phyloP scores from a whole-genome alignment of 2,329 filamentous ascomycete species.

The Corinectria fuckeliana region DNA sequence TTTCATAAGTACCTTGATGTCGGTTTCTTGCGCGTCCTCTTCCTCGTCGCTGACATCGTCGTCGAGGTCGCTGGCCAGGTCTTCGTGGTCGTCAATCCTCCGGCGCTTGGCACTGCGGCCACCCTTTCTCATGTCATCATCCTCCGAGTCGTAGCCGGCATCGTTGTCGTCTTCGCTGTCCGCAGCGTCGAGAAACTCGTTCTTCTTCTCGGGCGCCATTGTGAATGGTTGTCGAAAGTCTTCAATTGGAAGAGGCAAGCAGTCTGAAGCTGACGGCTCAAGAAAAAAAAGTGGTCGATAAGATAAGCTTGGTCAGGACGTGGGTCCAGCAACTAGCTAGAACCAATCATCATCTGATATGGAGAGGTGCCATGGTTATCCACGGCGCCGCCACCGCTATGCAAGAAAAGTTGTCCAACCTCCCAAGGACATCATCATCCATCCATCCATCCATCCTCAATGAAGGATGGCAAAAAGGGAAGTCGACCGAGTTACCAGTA shows the following conservation, averaged over 20 bases:
- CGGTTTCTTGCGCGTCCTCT: slow-evolving; percentile 40
- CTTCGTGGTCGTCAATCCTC: slow-evolving; percentile 56
- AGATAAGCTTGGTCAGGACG: slow-evolving; percentile 27
- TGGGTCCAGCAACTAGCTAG: not conserved
- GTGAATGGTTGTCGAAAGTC: slow-evolving; percentile 9
- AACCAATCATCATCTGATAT: slow-evolving; percentile 26
- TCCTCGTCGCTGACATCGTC: slow-evolving; percentile 44
- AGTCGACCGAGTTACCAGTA: too few species aligned
- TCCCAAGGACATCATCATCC: not conserved
- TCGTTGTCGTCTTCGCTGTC: slow-evolving; percentile 66
- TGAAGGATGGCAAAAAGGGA: not conserved
- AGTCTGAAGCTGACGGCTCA: slow-evolving; percentile 17
- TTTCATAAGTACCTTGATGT: slow-evolving; percentile 30
- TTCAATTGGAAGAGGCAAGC: not conserved
- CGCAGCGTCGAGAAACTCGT: slow-evolving; percentile 70
- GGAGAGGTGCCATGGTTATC: slow-evolving; percentile 11
- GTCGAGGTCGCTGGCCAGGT: slow-evolving; percentile 47
- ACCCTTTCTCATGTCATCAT: slow-evolving; percentile 72
- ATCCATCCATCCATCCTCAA: too few species aligned
- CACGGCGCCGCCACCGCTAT: not conserved
- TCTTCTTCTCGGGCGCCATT: slow-evolving; percentile 74
- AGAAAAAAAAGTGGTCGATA: slow-evolving; percentile 37
- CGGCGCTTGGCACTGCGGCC: slow-evolving; percentile 67
- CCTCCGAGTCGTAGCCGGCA: slow-evolving; percentile 71
- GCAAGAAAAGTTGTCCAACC: not conserved